Conservation (phyloP, 345 rosid genomes). For the Salix arbutifolia region DNA sequence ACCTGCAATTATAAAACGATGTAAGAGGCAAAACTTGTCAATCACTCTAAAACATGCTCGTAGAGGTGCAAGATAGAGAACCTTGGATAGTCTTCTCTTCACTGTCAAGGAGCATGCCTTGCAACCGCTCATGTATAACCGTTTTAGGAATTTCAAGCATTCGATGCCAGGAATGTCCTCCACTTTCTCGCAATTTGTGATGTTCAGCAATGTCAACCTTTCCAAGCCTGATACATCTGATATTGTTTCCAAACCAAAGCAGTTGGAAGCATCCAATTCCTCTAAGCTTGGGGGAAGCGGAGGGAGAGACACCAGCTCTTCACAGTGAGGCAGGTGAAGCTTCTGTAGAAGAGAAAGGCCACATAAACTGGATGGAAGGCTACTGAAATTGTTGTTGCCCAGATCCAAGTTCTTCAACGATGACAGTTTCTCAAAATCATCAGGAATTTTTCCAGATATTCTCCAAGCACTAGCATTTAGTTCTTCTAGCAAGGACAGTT, state of each 20-base stretch:
- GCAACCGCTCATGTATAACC: constrained; percentile 41
- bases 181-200: constrained; percentile 42
- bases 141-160: constrained; percentile 31
- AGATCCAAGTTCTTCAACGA: constrained; percentile 31
- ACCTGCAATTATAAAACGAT: constrained; percentile 26
- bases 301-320: constrained; percentile 40
- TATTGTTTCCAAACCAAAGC: constrained; percentile 32
- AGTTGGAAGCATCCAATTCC: constrained; percentile 33
- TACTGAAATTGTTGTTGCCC: constrained; percentile 35
- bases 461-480: constrained; percentile 46
- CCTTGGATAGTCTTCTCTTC: constrained; percentile 44
- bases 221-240: constrained; percentile 33
- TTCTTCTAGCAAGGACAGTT: constrained; percentile 34
- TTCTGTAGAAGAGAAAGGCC: constrained; percentile 38
- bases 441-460: constrained; percentile 40
- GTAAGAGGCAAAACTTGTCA: background rate
- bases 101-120: constrained; percentile 26
- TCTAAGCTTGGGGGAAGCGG: constrained; percentile 44
- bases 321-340: constrained; percentile 31
- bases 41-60: background rate
- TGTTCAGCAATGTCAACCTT: constrained; percentile 23
- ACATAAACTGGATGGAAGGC: constrained; percentile 45
- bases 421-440: constrained; percentile 46
- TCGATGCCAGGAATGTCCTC: constrained; percentile 45
- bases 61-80: background rate